These are phyloP conservation scores for Moricandia moricandioides DNA, from an alignment of 345 rosid species.

Conservation along the genomic window DNA sequence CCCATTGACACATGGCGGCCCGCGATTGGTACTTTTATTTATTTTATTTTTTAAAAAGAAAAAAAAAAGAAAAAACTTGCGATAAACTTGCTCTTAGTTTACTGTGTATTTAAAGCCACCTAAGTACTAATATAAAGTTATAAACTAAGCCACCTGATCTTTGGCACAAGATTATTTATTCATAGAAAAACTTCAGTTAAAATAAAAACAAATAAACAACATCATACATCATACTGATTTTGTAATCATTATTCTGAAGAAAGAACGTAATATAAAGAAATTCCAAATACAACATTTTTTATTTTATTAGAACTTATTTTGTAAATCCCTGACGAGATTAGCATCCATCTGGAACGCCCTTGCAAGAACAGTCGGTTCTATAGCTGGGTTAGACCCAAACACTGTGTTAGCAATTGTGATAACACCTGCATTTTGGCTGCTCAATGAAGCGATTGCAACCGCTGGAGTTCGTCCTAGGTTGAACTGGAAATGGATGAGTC, in stretches of 20 bases:
- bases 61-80: too few species aligned
- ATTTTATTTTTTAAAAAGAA: too few species aligned
- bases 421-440: constrained; percentile 32
- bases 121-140: not conserved
- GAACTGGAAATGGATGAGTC: constrained; percentile 42
- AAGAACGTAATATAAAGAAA: not conserved
- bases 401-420: constrained; percentile 30
- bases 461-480: constrained; percentile 35
- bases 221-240: constrained; percentile 9
- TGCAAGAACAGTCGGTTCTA: constrained; percentile 28
- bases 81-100: too few species aligned
- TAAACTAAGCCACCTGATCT: not conserved
- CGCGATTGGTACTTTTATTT: too few species aligned
- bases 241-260: constrained; percentile 1
- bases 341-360: constrained; percentile 24
- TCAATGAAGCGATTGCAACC: constrained; percentile 31
- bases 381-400: constrained; percentile 29
- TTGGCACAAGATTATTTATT: not conserved
- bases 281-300: not conserved
- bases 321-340: constrained; percentile 18
- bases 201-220: not conserved
- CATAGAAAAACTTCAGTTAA: not conserved
- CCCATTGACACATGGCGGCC: too few species aligned
- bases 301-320: constrained; percentile 13
- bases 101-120: not conserved